These are phyloP conservation scores for Funneliformis caledonium DNA, from an alignment of 371 early-diverging fungal genomes.

Conservation along the genomic window DNA sequence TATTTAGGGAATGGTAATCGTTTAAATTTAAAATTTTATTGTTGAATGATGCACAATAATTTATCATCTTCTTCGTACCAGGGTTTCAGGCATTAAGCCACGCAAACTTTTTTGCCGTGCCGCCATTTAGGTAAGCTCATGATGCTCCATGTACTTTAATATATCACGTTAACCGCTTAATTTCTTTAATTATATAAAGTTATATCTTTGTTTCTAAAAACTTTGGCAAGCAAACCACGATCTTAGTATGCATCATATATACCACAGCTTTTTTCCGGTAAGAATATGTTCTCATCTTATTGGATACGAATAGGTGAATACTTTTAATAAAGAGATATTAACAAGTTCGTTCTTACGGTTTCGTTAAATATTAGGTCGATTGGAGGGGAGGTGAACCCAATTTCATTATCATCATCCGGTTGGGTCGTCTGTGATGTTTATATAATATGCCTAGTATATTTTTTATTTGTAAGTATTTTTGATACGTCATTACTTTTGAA, in stretches of 20 bases:
- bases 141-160: not conserved
- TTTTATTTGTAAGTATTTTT: slow-evolving; percentile 5
- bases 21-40: not conserved
- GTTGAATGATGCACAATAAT: not conserved
- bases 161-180: not conserved
- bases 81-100: slow-evolving; percentile 6
- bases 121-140: slow-evolving; percentile 6
- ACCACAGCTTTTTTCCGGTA: not conserved
- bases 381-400: not conserved
- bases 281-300: not conserved
- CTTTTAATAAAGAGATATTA: not conserved
- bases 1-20: not conserved
- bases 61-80: not conserved
- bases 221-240: slow-evolving; percentile 13
- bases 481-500: not conserved
- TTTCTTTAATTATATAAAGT: not conserved
- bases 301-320: not conserved
- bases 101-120: slow-evolving; percentile 24
- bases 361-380: not conserved
- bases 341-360: not conserved
- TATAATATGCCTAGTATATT: slow-evolving; percentile 17
- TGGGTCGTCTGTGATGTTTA: slow-evolving; percentile 18
- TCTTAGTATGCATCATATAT: slow-evolving; percentile 17
- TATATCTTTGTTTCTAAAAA: slow-evolving; percentile 25
- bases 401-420: slow-evolving; percentile 1